Conservation (phyloP, 140 eudicot species). For the Stevia rebaudiana region DNA sequence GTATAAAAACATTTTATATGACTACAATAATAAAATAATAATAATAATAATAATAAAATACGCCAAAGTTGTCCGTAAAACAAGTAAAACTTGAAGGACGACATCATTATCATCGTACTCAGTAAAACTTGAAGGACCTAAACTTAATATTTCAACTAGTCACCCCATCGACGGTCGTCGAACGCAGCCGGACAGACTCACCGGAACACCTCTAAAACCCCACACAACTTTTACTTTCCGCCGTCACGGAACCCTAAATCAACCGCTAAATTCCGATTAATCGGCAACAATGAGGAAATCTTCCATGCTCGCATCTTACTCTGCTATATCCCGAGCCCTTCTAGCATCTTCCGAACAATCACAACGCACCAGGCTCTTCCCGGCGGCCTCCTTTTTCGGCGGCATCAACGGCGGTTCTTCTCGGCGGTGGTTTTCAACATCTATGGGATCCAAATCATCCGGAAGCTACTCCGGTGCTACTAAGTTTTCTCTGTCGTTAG, state of each 20-base stretch:
- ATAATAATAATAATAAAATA: no score
- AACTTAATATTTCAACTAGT: no score
- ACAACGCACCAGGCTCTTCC: slow-evolving; percentile 2
- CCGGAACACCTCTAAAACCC: slow-evolving; percentile 24
- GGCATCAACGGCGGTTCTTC: slow-evolving; percentile 2
- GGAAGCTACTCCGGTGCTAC: neutral
- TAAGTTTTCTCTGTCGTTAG: slow-evolving; percentile 20
- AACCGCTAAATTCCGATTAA: neutral
- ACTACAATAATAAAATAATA: no score
- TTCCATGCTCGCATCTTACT: slow-evolving; percentile 21
- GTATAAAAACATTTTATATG: no score
- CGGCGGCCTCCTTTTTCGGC: slow-evolving; percentile 12
- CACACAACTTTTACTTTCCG: neutral
- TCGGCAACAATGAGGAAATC: slow-evolving; percentile 27
- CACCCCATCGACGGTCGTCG: no score
- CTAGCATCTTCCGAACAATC: slow-evolving; percentile 16
- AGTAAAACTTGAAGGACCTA: no score
- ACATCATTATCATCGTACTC: no score
- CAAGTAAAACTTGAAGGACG: no score
- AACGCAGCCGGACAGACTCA: neutral
- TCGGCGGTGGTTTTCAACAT: slow-evolving; percentile 27
- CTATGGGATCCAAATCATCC: slow-evolving; percentile 4
- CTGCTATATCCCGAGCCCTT: slow-evolving; percentile 13
- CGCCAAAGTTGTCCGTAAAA: no score
- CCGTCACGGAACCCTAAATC: slow-evolving; percentile 19